A percentile compares a stretch with the other conserved stretches of the same genome.
phyloP scores from a whole-genome alignment of 306 rosid species.

The Ochetophila trinervis region DNA sequence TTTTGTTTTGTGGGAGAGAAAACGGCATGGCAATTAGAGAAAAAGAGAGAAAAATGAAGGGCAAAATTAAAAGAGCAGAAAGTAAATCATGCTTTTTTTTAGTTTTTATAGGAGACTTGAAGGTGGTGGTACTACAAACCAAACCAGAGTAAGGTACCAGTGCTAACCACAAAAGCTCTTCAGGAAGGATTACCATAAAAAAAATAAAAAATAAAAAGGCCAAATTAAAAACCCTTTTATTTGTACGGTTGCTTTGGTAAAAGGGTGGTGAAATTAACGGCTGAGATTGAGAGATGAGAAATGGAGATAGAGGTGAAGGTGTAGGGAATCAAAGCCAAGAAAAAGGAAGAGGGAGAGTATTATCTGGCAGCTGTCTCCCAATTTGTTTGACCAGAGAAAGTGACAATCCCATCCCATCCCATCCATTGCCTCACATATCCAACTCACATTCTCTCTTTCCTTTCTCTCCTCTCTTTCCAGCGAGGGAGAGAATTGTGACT shows the following conservation, averaged over 20 bases:
- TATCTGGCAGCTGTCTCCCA: slow-evolving; percentile 42
- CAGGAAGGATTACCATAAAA: too few species aligned
- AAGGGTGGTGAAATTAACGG: not conserved
- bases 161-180: too few species aligned
- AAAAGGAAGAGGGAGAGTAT: not conserved
- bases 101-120: too few species aligned
- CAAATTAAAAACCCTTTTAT: not conserved
- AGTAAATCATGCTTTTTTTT: too few species aligned
- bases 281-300: not conserved
- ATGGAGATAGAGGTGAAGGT: not conserved
- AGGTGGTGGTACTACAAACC: too few species aligned
- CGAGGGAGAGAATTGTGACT: not conserved
- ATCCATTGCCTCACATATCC: not conserved
- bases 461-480: not conserved
- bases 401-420: not conserved
- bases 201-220: not conserved
- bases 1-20: too few species aligned
- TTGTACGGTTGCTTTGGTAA: not conserved
- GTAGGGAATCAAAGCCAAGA: slow-evolving; percentile 1
- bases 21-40: too few species aligned
- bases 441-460: slow-evolving; percentile 6
- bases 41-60: too few species aligned
- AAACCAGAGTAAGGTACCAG: too few species aligned
- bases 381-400: slow-evolving; percentile 32
- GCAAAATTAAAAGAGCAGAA: too few species aligned